Evolutionary conservation across 345 rosid species (phyloP).

Genomic region (Gossypium stocksii): DNA sequence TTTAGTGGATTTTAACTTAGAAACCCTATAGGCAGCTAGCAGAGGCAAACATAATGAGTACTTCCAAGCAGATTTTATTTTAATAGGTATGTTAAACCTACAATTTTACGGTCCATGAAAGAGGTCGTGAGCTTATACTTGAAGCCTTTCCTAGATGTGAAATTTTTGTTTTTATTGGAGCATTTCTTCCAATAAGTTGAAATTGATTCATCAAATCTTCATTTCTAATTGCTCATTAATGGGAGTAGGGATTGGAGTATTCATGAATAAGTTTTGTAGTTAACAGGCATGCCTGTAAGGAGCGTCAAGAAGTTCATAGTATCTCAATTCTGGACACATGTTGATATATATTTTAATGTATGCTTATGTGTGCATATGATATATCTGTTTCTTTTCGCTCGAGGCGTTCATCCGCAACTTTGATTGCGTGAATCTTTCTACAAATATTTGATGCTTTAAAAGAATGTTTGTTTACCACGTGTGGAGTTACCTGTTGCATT

Average conservation of each 20-base stretch:
- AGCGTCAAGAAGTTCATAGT: background rate
- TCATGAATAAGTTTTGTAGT: background rate
- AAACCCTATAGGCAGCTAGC: background rate
- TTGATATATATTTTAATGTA: background rate
- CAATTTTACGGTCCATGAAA: background rate
- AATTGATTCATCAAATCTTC: background rate
- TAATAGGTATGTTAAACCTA: background rate
- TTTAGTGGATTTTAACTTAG: background rate
- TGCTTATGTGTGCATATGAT: conserved; percentile 1
- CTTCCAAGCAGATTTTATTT: background rate
- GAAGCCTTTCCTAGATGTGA: background rate
- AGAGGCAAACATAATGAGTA: background rate
- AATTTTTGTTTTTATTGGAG: background rate
- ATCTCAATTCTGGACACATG: background rate
- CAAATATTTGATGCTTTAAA: background rate
- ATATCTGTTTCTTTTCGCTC: background rate
- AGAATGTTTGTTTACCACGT: background rate
- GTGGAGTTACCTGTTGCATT: background rate
- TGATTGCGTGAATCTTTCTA: conserved; percentile 2
- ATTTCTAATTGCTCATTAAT: background rate
- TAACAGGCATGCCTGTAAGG: background rate
- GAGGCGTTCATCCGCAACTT: background rate
- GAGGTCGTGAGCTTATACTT: background rate
- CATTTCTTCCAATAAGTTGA: background rate
- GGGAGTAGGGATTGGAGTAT: background rate